phyloP scores from a whole-genome alignment of 306 rosid genomes.

The Hippophae rhamnoides region DNA sequence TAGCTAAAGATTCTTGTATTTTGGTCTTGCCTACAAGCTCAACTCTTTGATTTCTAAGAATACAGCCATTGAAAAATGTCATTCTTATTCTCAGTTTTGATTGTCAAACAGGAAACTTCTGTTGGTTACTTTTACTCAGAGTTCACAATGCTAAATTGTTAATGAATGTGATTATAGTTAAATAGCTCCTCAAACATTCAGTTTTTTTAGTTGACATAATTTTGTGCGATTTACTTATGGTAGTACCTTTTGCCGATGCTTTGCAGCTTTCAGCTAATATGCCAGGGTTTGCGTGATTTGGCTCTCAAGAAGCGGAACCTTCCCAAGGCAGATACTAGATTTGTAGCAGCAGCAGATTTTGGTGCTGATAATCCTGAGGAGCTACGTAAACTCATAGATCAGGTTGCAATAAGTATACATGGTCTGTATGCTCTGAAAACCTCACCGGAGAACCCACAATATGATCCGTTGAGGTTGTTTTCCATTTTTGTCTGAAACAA shows the following conservation, averaged over 20 bases:
- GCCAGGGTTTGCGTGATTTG: conserved; percentile 53
- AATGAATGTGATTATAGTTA: too few relatives aligned
- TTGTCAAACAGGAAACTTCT: too few relatives aligned
- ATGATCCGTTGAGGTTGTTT: conserved; percentile 63
- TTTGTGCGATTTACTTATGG: conserved; percentile 8
- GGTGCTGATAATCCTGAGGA: conserved; percentile 63
- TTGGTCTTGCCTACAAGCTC: too few relatives aligned
- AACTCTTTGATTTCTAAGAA: too few relatives aligned
- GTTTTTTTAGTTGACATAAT: background rate
- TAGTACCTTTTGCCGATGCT: conserved; percentile 21
- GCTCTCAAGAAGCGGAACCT: conserved; percentile 36
- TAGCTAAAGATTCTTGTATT: too few relatives aligned
- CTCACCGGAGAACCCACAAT: conserved; percentile 47
- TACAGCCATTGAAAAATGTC: too few relatives aligned
- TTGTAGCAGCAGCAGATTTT: conserved; percentile 43
- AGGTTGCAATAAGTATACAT: conserved; percentile 58
- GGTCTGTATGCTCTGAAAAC: conserved; percentile 64
- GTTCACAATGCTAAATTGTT: too few relatives aligned
- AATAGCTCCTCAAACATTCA: too few relatives aligned
- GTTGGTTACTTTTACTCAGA: too few relatives aligned
- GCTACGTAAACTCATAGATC: conserved; percentile 46
- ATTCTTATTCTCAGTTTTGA: too few relatives aligned
- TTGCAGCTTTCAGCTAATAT: conserved; percentile 70
- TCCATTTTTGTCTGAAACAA: background rate
- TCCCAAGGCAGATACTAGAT: conserved; percentile 58